Evolutionary conservation across 495 filamentous ascomycete genomes (phyloP).

Genomic region (Talaromyces adpressus): DNA sequence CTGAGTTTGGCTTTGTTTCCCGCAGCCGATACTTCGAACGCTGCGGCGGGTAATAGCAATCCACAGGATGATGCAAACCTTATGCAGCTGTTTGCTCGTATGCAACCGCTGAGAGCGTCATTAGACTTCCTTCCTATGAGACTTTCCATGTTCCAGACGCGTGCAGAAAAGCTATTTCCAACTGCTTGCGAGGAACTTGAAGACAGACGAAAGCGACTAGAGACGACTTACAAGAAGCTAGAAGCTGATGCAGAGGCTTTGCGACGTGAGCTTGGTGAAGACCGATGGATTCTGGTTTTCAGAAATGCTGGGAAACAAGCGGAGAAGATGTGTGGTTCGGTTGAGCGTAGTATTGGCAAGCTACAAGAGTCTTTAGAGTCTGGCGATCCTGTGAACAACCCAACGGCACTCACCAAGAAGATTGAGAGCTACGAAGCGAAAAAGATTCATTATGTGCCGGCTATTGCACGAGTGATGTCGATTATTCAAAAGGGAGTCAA

Average conservation of each 20-base stretch:
- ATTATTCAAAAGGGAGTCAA: constrained; percentile 92
- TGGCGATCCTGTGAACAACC: constrained; percentile 62
- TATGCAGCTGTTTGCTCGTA: constrained; percentile 81
- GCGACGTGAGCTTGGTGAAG: constrained; percentile 83
- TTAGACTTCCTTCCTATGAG: constrained; percentile 97
- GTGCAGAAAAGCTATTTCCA: constrained; percentile 71
- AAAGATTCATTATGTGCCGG: constrained; percentile 89
- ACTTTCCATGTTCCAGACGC: constrained; percentile 70
- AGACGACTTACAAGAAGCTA: constrained; percentile 72
- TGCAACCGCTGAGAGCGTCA: constrained; percentile 89
- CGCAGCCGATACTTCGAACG: constrained; percentile 47
- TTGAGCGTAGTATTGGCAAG: constrained; percentile 76
- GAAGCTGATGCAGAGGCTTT: constrained; percentile 82
- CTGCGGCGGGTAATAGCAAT: constrained; percentile 46
- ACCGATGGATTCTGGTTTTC: constrained; percentile 92
- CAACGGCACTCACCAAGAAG: constrained; percentile 60
- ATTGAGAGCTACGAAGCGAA: constrained; percentile 93
- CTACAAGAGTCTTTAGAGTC: constrained; percentile 74
- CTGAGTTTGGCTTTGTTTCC: constrained; percentile 53
- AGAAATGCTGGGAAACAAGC: constrained; percentile 87
- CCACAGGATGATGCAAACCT: constrained; percentile 73
- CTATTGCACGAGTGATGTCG: constrained; percentile 79
- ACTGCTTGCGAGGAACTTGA: constrained; percentile 87
- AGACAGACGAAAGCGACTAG: constrained; percentile 58
- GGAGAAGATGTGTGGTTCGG: constrained; percentile 88